A percentile compares a stretch with the other conserved stretches of the same genome.
Evolutionary conservation across 2,329 filamentous ascomycete genomes (phyloP).

Genomic region (Colletotrichum gigasporum): DNA sequence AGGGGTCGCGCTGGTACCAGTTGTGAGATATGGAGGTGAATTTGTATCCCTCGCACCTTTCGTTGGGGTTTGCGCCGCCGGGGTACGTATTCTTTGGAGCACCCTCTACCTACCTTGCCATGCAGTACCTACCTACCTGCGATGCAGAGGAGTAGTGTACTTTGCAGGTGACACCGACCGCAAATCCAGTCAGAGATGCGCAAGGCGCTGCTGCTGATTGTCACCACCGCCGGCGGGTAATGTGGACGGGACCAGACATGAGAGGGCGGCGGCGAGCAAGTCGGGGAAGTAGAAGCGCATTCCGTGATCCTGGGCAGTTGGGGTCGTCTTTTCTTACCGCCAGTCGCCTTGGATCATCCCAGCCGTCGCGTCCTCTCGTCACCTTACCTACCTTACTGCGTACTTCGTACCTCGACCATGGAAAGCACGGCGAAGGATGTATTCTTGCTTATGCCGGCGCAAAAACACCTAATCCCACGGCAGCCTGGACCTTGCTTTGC

Average conservation of each 20-base stretch:
- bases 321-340: conserved; percentile 1
- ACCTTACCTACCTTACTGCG: not conserved
- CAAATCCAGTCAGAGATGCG: not conserved
- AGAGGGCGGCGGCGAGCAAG: not conserved
- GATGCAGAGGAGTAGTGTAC: no score
- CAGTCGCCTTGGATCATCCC: conserved; percentile 4
- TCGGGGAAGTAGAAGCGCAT: conserved; percentile 5
- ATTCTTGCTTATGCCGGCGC: conserved; percentile 15
- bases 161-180: no score
- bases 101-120: not conserved
- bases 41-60: not conserved
- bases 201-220: no score
- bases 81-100: not conserved
- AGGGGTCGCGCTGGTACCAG: not conserved
- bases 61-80: not conserved
- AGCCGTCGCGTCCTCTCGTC: not conserved
- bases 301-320: not conserved
- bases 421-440: not conserved
- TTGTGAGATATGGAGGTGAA: not conserved
- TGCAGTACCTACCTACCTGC: not conserved
- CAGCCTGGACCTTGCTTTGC: conserved; percentile 8
- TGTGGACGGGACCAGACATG: not conserved
- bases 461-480: not conserved
- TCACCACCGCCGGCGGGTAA: not conserved
- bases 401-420: no score